Evolutionary conservation across 2,329 filamentous ascomycete genomes (phyloP).

Genomic region (Alternaria triticimaculans): DNA sequence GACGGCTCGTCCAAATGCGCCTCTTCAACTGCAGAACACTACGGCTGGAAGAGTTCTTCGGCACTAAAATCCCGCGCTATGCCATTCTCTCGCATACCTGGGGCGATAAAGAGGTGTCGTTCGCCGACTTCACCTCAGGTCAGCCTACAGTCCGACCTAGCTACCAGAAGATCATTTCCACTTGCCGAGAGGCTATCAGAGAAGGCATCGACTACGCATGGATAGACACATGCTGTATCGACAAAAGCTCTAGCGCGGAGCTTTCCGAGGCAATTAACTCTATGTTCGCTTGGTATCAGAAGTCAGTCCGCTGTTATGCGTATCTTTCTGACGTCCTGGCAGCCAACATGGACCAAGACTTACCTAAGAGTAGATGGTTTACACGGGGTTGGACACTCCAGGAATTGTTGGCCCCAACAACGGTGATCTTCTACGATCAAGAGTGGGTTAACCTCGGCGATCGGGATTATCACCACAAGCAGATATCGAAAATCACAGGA

Average conservation of each 20-base stretch:
- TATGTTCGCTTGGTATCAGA: conserved; percentile 9
- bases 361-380: conserved; percentile 3
- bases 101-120: neutral
- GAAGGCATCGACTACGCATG: neutral
- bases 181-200: neutral
- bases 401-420: neutral
- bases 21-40: neutral
- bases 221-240: conserved; percentile 14
- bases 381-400: conserved; percentile 3
- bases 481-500: neutral
- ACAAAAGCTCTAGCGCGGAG: conserved; percentile 9
- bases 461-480: neutral
- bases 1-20: neutral
- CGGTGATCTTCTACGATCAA: neutral
- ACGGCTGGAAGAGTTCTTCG: neutral
- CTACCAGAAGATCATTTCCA: neutral
- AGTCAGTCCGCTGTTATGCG: neutral
- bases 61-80: neutral
- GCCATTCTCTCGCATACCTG: neutral
- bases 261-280: conserved; percentile 11
- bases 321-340: conserved; percentile 4
- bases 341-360: neutral
- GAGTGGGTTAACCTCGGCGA: neutral
- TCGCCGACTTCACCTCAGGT: neutral
- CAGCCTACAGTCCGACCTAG: neutral